Base-by-base conservation (phyloP, 331 rosid genomes). In the Erythrophleum ivorense region DNA sequence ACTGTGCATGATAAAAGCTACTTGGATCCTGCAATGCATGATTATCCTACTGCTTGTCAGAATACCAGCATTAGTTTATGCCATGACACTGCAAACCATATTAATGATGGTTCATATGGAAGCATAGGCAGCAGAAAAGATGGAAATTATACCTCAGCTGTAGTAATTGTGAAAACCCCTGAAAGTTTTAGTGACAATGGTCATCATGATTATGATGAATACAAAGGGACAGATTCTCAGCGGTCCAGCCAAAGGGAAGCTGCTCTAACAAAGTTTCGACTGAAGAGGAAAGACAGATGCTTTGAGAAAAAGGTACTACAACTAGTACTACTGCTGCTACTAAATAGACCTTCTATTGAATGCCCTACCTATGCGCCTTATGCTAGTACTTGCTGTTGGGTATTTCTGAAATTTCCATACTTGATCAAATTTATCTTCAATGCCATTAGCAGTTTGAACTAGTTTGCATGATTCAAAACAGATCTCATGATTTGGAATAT, bases 261-360 rank as follows among this genome's bases (percentile, higher is more conserved):
- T 46, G 94, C 94, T 60, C 87, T 91, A 70, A 75, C 82, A 15
- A 94, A 89, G 87, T 91, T 89, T 82, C 80, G 91, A 29, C 77
- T 90, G 87, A 91, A 91, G 84, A 83, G 92, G 57, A 91, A 89
- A 76, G 91, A 89, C 80, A 78, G 95, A 78, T 89, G 90, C 88
- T 94, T 24, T 53, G 86, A 74, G 81, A 94, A 90, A 81, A 94
- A 94, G 94, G 97, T 94, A 86, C 45, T n/a, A 15, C 40, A 43
- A 46, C 71, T 46, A 72, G 21, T 78, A 54, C 71, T 48, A 14
- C 52, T 40, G 31, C 21, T 80, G 38, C 73, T 62, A 45, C 53
- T 75, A 55, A 29, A 52, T 59, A 58, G 50, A 78, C 50, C 48
- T 71, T 63, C 18, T 64, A n/a, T 24, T 40, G 6, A 66, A 40